Evolutionary conservation across 2,329 filamentous ascomycete species (phyloP).

Genomic region (Geoglossum cookeanum): DNA sequence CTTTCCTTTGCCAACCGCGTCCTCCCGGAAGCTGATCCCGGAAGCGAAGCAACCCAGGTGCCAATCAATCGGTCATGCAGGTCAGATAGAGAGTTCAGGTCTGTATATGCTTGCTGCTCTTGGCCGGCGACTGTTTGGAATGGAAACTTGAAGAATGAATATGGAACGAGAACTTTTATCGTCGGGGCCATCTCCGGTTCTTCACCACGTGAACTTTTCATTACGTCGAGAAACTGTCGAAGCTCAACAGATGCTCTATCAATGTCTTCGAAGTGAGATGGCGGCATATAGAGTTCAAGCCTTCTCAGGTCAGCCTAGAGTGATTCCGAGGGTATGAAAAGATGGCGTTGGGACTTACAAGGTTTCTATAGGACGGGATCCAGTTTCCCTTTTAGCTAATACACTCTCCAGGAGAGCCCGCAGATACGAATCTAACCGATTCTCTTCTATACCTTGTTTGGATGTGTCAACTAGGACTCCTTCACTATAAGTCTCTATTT

Average conservation of each 20-base stretch:
- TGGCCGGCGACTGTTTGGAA: not conserved
- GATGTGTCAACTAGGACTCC: not conserved
- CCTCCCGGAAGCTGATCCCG: not conserved
- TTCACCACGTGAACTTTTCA: not conserved
- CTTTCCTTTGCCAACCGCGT: not conserved
- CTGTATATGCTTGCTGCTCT: not conserved
- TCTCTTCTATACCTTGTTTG: not conserved
- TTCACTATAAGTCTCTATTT: not conserved
- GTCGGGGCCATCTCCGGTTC: not conserved
- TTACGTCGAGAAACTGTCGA: not conserved
- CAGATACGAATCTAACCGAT: not conserved
- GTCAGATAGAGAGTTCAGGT: not conserved
- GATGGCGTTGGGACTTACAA: not conserved
- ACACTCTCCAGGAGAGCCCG: not conserved
- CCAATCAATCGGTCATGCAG: slow-evolving; percentile 1
- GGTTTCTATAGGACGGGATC: not conserved
- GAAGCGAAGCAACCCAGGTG: slow-evolving; percentile 1
- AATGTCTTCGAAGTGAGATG: slow-evolving; percentile 2
- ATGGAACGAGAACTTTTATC: not conserved
- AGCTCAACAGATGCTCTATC: not conserved
- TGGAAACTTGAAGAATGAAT: not conserved
- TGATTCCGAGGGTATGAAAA: not conserved
- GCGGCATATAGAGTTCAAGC: not conserved
- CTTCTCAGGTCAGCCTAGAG: not conserved
- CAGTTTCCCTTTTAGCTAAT: not conserved